phyloP scores from a whole-genome alignment of 148 eudicot genomes.

The Agrostemma githago region DNA sequence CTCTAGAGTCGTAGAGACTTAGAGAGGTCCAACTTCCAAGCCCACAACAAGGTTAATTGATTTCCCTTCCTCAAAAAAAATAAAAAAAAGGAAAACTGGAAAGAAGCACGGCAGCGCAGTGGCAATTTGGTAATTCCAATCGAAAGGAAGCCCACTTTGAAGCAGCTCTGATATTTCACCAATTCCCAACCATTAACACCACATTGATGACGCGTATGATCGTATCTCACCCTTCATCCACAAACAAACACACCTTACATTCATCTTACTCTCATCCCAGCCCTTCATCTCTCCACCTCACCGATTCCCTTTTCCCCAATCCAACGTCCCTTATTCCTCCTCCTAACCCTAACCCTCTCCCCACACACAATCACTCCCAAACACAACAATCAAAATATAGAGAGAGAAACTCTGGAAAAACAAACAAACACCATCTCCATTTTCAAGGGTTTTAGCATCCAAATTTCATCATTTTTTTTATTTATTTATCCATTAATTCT shows the following conservation, averaged over 20 bases:
- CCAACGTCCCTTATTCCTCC: constrained; percentile 33
- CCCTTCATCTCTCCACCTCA: constrained; percentile 62
- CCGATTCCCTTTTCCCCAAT: constrained; percentile 39
- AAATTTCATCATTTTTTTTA: background rate
- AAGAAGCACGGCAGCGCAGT: background rate
- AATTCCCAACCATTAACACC: constrained; percentile 20
- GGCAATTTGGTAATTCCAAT: constrained; percentile 16
- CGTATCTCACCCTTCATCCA: background rate
- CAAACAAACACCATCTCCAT: no score
- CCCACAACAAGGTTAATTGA: no score
- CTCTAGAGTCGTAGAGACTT: no score
- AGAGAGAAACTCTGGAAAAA: constrained; percentile 15
- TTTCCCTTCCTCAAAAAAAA: no score
- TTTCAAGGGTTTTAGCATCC: no score
- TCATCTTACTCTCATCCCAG: constrained; percentile 25
- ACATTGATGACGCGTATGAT: constrained; percentile 11
- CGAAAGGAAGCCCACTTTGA: background rate
- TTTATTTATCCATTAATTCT: background rate
- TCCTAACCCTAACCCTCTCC: constrained; percentile 41
- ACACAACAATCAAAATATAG: background rate
- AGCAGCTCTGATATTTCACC: constrained; percentile 25
- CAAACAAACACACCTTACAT: constrained; percentile 58
- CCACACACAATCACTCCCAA: background rate
- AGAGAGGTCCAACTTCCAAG: no score
- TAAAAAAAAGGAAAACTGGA: no score